A percentile compares a stretch with the other conserved stretches of the same genome.
These are phyloP conservation scores for Aspergillus hiratsukae DNA, from an alignment of 2,329 filamentous ascomycete genomes.

Conservation along the genomic window DNA sequence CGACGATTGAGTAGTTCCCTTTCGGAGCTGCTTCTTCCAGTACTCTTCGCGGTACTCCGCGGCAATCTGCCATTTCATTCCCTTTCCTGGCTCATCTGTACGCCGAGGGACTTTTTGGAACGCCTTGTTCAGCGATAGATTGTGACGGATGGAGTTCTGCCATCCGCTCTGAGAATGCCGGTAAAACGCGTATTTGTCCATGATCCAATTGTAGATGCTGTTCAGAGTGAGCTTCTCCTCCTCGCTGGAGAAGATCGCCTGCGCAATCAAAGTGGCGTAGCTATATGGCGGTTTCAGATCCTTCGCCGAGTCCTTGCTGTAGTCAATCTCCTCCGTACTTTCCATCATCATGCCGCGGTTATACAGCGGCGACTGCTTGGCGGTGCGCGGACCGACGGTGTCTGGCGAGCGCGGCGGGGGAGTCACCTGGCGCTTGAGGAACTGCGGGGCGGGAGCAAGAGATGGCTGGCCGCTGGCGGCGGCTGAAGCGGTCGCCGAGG, in stretches of 20 bases:
- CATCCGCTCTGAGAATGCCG: slow-evolving; percentile 79
- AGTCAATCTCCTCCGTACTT: slow-evolving; percentile 50
- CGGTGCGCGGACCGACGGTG: slow-evolving; percentile 34
- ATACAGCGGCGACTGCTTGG: slow-evolving; percentile 46
- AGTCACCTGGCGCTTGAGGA: slow-evolving; percentile 41
- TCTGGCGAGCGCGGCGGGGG: slow-evolving; percentile 39
- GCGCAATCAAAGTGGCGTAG: slow-evolving; percentile 94
- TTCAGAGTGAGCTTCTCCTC: slow-evolving; percentile 87
- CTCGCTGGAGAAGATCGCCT: slow-evolving; percentile 81
- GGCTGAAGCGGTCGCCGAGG: slow-evolving; percentile 15
- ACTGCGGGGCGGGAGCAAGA: slow-evolving; percentile 41
- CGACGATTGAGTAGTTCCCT: slow-evolving; percentile 38
- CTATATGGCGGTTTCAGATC: slow-evolving; percentile 95
- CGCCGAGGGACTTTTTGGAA: slow-evolving; percentile 91
- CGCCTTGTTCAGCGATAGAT: slow-evolving; percentile 87
- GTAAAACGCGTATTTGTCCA: slow-evolving; percentile 88
- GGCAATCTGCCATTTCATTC: slow-evolving; percentile 98
- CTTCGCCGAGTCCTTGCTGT: slow-evolving; percentile 74
- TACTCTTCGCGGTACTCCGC: slow-evolving; percentile 82
- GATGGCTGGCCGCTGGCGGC: slow-evolving; percentile 28
- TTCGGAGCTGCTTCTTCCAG: slow-evolving; percentile 59
- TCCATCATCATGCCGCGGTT: slow-evolving; percentile 51
- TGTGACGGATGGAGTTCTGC: slow-evolving; percentile 99
- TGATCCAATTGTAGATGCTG: slow-evolving; percentile 93
- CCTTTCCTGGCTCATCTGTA: slow-evolving; percentile 94